Conservation (phyloP, 129 eudicot species). For the Scalesia atractyloides region DNA sequence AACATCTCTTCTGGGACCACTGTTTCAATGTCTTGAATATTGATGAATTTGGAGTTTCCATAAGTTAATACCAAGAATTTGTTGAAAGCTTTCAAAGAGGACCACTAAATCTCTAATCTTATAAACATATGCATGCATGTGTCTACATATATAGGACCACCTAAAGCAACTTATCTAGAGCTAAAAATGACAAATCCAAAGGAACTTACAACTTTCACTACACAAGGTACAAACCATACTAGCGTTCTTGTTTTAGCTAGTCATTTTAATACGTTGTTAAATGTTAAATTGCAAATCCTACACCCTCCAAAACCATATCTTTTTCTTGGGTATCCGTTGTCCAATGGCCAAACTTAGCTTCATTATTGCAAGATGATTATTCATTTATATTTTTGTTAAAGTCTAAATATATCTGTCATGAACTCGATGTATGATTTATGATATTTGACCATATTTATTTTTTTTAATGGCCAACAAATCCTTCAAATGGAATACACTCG, state of each 20-base stretch:
- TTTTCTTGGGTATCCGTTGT: slow-evolving; percentile 13
- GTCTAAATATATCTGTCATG: no score
- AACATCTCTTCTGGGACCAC: slow-evolving; percentile 41
- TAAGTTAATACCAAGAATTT: slow-evolving; percentile 8
- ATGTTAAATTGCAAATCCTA: neutral
- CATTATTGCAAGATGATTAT: slow-evolving; percentile 10
- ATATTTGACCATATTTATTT: no score
- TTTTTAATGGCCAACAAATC: no score
- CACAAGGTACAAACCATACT: neutral
- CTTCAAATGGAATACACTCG: no score
- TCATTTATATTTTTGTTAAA: no score
- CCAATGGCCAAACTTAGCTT: slow-evolving; percentile 21
- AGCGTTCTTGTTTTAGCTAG: neutral
- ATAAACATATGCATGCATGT: neutral
- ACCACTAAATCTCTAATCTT: neutral
- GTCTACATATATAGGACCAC: slow-evolving; percentile 23
- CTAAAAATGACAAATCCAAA: slow-evolving; percentile 8
- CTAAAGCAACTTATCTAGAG: slow-evolving; percentile 3
- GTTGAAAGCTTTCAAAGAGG: slow-evolving; percentile 7
- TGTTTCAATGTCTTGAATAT: slow-evolving; percentile 45
- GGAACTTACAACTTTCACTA: neutral
- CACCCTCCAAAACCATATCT: neutral
- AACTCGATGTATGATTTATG: no score
- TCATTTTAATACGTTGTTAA: slow-evolving; percentile 8
- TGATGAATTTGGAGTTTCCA: slow-evolving; percentile 39